Base-by-base conservation (phyloP, 2,329 filamentous ascomycete species). In the Ceratocystis albifundus region DNA sequence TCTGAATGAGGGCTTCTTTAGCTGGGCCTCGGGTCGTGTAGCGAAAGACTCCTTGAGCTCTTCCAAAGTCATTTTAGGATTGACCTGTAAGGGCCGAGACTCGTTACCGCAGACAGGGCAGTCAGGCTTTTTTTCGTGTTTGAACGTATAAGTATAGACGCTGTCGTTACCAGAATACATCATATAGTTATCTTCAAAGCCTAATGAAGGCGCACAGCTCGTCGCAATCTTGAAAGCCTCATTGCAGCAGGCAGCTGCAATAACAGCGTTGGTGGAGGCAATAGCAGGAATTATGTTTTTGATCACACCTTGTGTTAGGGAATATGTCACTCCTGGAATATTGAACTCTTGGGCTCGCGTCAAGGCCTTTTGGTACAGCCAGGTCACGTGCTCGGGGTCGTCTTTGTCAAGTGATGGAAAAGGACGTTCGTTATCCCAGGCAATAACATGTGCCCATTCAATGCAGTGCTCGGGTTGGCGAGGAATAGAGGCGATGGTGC, bases 251-350 rank as follows among this genome's bases (percentile, higher is more conserved):
- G 89, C 88, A 1, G 93, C 94, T 1, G 94, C 94, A 70, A 99
- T 89, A 71, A 99, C 94, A 67, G 94, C 93, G 74, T 99, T 99
- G 5, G 94, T 99, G 1, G 91, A 96, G 20, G 94, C 94, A 72
- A 99, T 99, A 32, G 94, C 95, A 0, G 94, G 94, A 69, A 99
- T 99, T 75, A 99, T 99, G 76, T 99, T 99, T 77, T 99, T 99
- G 72, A 99, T 90, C 1, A 97, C 95, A 66, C 94, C 95, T 74
- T 99, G 94, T 0, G 95, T 96, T 75, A 96, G 86, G 4, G 89
- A 88, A 76, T 99, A 99, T 0, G 94, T 97, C 67, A 99, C 90
- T 7, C 94, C 95, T 0, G 85, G 76, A 71, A 99, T 99, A 71
- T 88, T 87, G 77, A 96, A 99, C 73, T 99, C 89, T 67, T 86